Evolutionary conservation across 2,329 filamentous ascomycete species (phyloP).

Genomic region (Gnomoniopsis smithogilvyi): DNA sequence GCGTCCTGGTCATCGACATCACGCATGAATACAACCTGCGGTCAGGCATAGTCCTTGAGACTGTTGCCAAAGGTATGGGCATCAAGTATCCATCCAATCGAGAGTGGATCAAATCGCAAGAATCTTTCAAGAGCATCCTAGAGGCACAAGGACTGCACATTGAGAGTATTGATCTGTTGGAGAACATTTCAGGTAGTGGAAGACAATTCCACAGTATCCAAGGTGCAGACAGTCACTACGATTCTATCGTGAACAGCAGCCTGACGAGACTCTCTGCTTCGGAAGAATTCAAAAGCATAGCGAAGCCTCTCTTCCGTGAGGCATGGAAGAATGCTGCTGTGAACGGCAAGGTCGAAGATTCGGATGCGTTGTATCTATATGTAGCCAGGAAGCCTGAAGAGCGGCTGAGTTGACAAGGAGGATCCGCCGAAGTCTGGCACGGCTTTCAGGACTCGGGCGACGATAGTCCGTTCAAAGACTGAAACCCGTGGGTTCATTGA

Average conservation of each 20-base stretch:
- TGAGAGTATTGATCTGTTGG: conserved; percentile 24
- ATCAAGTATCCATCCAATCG: conserved; percentile 27
- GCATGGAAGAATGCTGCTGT: conserved; percentile 29
- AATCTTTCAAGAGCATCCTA: conserved; percentile 27
- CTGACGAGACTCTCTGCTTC: conserved; percentile 19
- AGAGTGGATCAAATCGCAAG: conserved; percentile 26
- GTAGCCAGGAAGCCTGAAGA: conserved; percentile 21
- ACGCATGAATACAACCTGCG: conserved; percentile 29
- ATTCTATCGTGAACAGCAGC: conserved; percentile 21
- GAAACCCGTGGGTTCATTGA: no score
- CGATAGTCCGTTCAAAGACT: no score
- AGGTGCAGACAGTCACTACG: conserved; percentile 28
- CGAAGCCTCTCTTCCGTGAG: conserved; percentile 26
- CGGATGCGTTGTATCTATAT: conserved; percentile 29
- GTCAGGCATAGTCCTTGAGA: conserved; percentile 25
- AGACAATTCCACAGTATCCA: conserved; percentile 22
- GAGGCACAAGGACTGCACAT: conserved; percentile 26
- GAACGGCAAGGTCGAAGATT: conserved; percentile 26
- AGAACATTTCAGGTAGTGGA: conserved; percentile 25
- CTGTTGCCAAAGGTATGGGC: conserved; percentile 22
- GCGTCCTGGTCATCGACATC: conserved; percentile 30
- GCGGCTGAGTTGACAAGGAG: background rate
- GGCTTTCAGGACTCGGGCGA: no score
- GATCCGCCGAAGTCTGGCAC: no score
- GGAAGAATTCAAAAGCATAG: conserved; percentile 23